Base-by-base conservation (phyloP, 164 flowering plant species). In the Protea cynaroides region DNA sequence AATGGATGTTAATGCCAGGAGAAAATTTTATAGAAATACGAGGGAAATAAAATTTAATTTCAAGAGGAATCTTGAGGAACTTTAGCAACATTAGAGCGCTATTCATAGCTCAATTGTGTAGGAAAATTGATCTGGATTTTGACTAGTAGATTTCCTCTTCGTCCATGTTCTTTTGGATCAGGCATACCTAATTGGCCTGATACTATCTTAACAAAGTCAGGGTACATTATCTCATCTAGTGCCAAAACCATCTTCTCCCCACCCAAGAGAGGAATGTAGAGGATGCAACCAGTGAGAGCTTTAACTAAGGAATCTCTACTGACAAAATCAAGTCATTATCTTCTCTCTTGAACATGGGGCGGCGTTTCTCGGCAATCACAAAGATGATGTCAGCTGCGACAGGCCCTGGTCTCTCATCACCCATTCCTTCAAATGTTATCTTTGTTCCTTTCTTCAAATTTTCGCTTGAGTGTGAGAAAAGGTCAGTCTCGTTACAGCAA, bases 401-500 rank as follows among this genome's bases (percentile, higher is more conserved):
- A 38, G 64, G 47, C 0, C 96, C 90, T 1, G 88, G 89, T 64
- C 64, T 80, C 81, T 89, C 90, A 15, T 81, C 80, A 0, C 94
- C 92, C 64, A 69, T 78, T 24, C 94, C 92, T 58, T 89, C 92
- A 37, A 92, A 92, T 44, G 86, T 83, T 10, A 92, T 78, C 72
- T 74, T 83, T 21, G 89, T 92, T 46, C 97, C 97, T 65, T 77
- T 79, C 69, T 59, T 82, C 97, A n/a, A n/a, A n/a, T n/a, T n/a
- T n/a, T n/a, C n/a, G 82, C 0, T 69, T 77, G 47, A 73, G 84
- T 21, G 65, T 72, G 46, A 74, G 95, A 22, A 85, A 87, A 7
- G 95, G 96, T 0, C 74, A 95, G 67, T 91, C 96, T 0, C 81
- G 89, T 50, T 94, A 84, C 83, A 94, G 91, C 82, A 83, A 69